Evolutionary conservation across 2,329 filamentous ascomycete genomes (phyloP).

Genomic region (Trichoderma harzianum): DNA sequence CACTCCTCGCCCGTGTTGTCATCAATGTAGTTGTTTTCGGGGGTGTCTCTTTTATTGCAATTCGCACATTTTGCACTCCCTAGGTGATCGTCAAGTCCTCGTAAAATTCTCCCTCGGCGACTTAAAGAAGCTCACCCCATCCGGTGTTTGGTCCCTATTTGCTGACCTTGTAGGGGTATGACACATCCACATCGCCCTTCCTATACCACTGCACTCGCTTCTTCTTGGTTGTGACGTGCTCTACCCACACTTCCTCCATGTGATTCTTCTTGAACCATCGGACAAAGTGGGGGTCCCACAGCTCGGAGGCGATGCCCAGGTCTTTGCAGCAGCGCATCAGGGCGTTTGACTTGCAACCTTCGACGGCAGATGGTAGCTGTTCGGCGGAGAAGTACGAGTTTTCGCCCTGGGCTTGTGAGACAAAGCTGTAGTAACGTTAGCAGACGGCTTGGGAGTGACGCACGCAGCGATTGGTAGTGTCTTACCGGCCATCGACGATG

Average conservation of each 20-base stretch:
- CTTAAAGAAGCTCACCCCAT: background rate
- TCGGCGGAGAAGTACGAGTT: slow-evolving; percentile 90
- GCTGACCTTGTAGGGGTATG: slow-evolving; percentile 54
- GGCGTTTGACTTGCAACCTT: slow-evolving; percentile 97
- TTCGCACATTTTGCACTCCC: background rate
- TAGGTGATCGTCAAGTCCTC: background rate
- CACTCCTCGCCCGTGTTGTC: background rate
- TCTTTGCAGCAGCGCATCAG: slow-evolving; percentile 99
- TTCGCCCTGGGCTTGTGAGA: slow-evolving; percentile 89
- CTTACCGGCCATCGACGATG: slow-evolving; percentile 80
- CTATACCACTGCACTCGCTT: slow-evolving; percentile 82
- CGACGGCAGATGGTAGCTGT: slow-evolving; percentile 87
- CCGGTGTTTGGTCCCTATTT: slow-evolving; percentile 17
- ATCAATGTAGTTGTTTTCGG: background rate
- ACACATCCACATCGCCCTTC: slow-evolving; percentile 71
- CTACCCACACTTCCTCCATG: slow-evolving; percentile 81
- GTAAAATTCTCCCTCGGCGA: background rate
- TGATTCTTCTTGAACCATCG: slow-evolving; percentile 72
- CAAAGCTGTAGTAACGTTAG: slow-evolving; percentile 57
- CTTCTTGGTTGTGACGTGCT: slow-evolving; percentile 84
- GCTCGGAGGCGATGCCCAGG: slow-evolving; percentile 85
- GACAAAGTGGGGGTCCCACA: slow-evolving; percentile 95
- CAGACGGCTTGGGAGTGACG: background rate
- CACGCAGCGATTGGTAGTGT: background rate
- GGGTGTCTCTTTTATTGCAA: background rate